Conservation (phyloP, 2,329 filamentous ascomycete species). For the Gnomoniopsis sp. region DNA sequence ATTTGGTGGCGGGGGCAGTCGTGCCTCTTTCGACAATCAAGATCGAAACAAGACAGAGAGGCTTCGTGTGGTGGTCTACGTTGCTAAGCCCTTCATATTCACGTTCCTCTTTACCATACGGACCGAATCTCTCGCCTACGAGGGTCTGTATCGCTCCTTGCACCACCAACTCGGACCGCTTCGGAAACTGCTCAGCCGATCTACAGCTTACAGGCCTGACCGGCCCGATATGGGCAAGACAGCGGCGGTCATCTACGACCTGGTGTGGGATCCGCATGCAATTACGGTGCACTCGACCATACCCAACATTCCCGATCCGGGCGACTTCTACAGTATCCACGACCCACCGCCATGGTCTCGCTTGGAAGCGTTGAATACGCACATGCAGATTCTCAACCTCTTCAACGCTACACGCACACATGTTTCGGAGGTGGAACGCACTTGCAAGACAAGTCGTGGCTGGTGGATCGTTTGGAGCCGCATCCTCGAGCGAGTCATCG, state of each 20-base stretch:
- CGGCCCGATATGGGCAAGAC: constrained; percentile 37
- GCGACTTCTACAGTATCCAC: constrained; percentile 18
- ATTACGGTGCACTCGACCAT: constrained; percentile 61
- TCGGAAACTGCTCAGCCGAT: constrained; percentile 51
- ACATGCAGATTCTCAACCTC: constrained; percentile 60
- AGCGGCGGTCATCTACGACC: constrained; percentile 52
- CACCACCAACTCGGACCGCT: constrained; percentile 60
- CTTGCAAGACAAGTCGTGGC: constrained; percentile 62
- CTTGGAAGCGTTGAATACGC: constrained; percentile 61
- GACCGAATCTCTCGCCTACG: constrained; percentile 55
- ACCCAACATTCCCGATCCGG: constrained; percentile 59
- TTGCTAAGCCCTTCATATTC: constrained; percentile 73
- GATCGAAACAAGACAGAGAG: constrained; percentile 53
- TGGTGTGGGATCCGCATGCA: constrained; percentile 57
- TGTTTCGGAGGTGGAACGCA: constrained; percentile 52
- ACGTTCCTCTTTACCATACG: constrained; percentile 66
- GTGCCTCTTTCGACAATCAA: constrained; percentile 38
- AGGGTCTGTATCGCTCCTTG: constrained; percentile 55
- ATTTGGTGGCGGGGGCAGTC: constrained; percentile 3
- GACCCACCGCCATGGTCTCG: constrained; percentile 49
- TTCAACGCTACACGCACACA: constrained; percentile 44
- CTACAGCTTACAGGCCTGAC: constrained; percentile 55
- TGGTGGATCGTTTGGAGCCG: constrained; percentile 71
- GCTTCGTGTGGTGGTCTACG: constrained; percentile 69
- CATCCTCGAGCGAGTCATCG: constrained; percentile 39